Conservation (phyloP, 208 protist species). For the Crithidia brevicula region DNA sequence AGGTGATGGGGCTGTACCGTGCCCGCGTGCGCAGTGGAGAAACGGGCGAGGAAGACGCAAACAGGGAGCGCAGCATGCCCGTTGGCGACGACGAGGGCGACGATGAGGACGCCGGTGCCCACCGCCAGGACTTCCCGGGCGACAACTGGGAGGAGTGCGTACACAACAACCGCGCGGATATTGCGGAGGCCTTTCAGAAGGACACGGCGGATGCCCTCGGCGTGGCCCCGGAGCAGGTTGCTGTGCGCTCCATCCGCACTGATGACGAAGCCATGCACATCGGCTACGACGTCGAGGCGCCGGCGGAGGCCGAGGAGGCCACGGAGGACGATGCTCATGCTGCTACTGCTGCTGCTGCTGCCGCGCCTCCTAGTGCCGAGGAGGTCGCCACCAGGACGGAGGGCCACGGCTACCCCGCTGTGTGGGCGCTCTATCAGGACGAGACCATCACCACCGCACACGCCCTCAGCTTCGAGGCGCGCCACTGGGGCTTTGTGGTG, state of each 20-base stretch:
- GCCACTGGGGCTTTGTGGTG: slow-evolving; percentile 52
- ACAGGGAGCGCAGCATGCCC: background rate
- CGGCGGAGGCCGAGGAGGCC: slow-evolving; percentile 11
- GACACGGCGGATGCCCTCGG: slow-evolving; percentile 45
- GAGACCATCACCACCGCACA: slow-evolving; percentile 35
- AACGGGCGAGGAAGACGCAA: slow-evolving; percentile 10
- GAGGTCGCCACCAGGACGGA: slow-evolving; percentile 19
- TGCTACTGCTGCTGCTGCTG: background rate
- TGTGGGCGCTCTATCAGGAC: slow-evolving; percentile 53
- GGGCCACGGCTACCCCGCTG: slow-evolving; percentile 38
- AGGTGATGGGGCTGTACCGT: slow-evolving; percentile 45
- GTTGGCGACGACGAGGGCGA: slow-evolving; percentile 9
- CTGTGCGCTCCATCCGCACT: slow-evolving; percentile 16
- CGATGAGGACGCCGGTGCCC: slow-evolving; percentile 15
- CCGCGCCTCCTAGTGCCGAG: background rate
- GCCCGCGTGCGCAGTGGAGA: slow-evolving; percentile 28
- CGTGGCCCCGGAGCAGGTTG: slow-evolving; percentile 13
- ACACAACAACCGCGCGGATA: slow-evolving; percentile 31
- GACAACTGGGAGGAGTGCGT: slow-evolving; percentile 45
- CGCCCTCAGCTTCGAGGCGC: slow-evolving; percentile 45
- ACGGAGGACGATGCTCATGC: background rate
- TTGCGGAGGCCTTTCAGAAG: slow-evolving; percentile 44
- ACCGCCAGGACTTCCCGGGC: slow-evolving; percentile 42
- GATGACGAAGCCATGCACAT: slow-evolving; percentile 39
- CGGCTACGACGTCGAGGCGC: slow-evolving; percentile 30